phyloP scores from a whole-genome alignment of 208 protist genomes.

The Leishmania mexicana region DNA sequence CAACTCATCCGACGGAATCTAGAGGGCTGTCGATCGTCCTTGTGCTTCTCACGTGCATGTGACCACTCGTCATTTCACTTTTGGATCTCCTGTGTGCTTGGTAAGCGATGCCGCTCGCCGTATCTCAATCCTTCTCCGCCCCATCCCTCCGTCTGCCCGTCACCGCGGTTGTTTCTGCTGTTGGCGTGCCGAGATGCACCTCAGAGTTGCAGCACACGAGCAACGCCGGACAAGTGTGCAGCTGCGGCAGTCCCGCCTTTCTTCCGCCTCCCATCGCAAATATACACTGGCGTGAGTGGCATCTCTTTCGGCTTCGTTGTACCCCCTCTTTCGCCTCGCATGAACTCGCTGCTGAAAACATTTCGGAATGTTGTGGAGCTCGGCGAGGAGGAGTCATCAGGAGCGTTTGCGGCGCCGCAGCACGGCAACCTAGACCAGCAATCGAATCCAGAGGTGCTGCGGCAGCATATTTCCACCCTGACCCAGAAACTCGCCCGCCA shows the following conservation, averaged over 20 bases:
- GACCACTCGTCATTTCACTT: neutral
- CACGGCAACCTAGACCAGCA: neutral
- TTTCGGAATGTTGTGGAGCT: constrained; percentile 46
- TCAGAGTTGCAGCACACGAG: neutral
- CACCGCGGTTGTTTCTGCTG: neutral
- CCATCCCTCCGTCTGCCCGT: neutral
- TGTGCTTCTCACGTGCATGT: neutral
- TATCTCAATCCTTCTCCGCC: neutral
- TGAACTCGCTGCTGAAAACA: constrained; percentile 34
- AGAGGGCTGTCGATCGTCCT: neutral
- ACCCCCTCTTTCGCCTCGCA: neutral
- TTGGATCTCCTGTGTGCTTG: neutral
- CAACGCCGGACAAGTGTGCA: neutral
- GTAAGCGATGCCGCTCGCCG: neutral
- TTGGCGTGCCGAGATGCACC: neutral
- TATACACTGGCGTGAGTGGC: neutral
- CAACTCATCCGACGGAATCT: neutral
- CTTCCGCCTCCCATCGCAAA: neutral
- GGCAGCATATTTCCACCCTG: constrained; percentile 19
- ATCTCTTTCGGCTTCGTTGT: neutral
- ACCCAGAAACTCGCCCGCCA: constrained; percentile 20
- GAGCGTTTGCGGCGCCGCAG: neutral
- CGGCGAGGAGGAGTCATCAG: constrained; percentile 22
- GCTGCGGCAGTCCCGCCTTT: neutral
- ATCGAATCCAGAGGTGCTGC: constrained; percentile 16